A percentile compares a stretch with the other conserved stretches of the same genome.
Conservation (phyloP, 768 basidiomycete genomes). For the Lactarius trivialis region DNA sequence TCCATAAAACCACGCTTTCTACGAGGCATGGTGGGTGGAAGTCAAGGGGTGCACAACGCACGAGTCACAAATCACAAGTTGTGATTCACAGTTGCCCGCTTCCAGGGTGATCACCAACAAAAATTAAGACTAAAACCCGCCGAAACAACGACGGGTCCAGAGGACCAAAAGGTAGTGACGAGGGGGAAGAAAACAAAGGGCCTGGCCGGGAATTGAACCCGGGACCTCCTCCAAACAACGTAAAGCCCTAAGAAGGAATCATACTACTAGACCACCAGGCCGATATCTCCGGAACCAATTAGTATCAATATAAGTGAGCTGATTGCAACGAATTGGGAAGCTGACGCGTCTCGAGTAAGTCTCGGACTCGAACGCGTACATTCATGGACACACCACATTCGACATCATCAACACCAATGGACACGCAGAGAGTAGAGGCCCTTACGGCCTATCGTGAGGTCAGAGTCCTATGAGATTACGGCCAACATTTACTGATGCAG, state of each 20-base stretch:
- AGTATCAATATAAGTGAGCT: not conserved
- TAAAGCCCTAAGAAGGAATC: slow-evolving; percentile 51
- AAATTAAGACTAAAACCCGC: not conserved
- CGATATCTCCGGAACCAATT: slow-evolving; percentile 8
- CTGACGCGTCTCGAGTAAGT: slow-evolving; percentile 25
- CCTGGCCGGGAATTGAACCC: slow-evolving; percentile 85
- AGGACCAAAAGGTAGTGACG: too few species aligned
- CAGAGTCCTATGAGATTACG: slow-evolving; percentile 15
- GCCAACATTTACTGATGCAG: slow-evolving; percentile 16
- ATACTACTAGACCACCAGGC: slow-evolving; percentile 47
- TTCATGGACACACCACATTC: slow-evolving; percentile 27
- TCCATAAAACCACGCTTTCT: slow-evolving; percentile 73
- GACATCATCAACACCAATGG: slow-evolving; percentile 43
- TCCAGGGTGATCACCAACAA: not conserved
- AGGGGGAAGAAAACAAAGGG: slow-evolving; percentile 30
- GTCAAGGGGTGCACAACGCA: not conserved
- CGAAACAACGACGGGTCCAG: not conserved
- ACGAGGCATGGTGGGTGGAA: slow-evolving; percentile 49
- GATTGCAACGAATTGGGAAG: slow-evolving; percentile 13
- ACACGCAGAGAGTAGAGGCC: slow-evolving; percentile 66
- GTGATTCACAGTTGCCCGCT: not conserved
- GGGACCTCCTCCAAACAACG: slow-evolving; percentile 66
- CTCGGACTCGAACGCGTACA: slow-evolving; percentile 3
- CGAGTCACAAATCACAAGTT: slow-evolving; percentile 2
- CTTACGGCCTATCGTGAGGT: slow-evolving; percentile 76